Evolutionary conservation across 805 yeast genomes (phyloP), one percentile per base, ranked within the genome.

Genomic region (Wickerhamomyces ciferrii): DNA sequence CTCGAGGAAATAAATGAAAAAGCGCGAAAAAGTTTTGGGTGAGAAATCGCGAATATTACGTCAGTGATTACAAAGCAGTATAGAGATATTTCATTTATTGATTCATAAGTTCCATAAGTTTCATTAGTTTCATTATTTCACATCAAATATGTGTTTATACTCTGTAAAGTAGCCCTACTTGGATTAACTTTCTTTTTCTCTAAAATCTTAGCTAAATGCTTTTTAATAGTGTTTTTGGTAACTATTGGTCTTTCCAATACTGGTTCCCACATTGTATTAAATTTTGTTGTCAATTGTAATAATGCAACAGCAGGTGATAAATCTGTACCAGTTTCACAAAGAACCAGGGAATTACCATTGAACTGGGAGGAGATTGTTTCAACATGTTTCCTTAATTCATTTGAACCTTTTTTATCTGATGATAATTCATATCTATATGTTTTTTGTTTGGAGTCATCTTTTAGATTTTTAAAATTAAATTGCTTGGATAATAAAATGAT

Each of bases 141-240:
- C 81, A 84, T 76, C 27, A 84, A 53, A 49, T 52, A 78, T 2
- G 80, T 63, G 51, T 87, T 84, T 2, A 86, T 79, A 25, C 91
- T 76, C 53, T 84, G 90, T 37, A 87, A 66, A 0, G 95, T 84
- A 11, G 87, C 81, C 43, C 96, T 69, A 46, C 90, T 81, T 0
- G 96, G 96, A 49, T 87, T 85, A 5, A 77, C 78, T 37, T 73
- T 76, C n/a, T 75, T 60, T 8, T 66, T 60, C 3, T 72, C 64
- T 17, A 75, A 68, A 3, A 88, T 54, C 41, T 60, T 61, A 2
- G 80, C 75, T 27, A 88, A 63, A 45, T 84, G 82, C 47, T 72
- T 72, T 46, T 80, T 74, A 5, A 86, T 74, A 9, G 69, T 60
- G 24, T 72, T 78, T 57, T 85, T 85, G 23, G 74, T 69, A 0